These are phyloP conservation scores for Carex scoparia DNA, from an alignment of 176 grass and related monocot species.

Conservation along the genomic window DNA sequence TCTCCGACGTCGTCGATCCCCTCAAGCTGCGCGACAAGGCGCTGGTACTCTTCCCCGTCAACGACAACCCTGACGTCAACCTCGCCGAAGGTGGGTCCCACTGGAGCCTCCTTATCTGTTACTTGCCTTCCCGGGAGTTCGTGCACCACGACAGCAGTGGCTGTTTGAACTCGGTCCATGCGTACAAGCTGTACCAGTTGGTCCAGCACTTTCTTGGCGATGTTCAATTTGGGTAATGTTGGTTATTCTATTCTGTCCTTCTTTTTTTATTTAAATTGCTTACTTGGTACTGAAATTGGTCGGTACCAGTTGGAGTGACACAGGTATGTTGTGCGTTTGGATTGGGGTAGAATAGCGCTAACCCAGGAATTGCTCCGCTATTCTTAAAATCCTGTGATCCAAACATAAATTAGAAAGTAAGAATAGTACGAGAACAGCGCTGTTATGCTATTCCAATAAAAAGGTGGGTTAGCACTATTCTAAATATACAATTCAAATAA, in stretches of 20 bases:
- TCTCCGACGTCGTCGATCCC: constrained; percentile 34
- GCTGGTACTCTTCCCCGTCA: constrained; percentile 58
- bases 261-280: background rate
- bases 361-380: too few species aligned
- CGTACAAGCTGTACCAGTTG: constrained; percentile 23
- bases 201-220: background rate
- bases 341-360: too few species aligned
- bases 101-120: constrained; percentile 49
- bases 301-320: too few species aligned
- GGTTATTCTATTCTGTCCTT: background rate
- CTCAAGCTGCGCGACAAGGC: constrained; percentile 38
- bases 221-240: background rate
- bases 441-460: too few species aligned
- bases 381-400: too few species aligned
- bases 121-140: constrained; percentile 16
- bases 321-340: too few species aligned
- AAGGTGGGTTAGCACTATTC: too few species aligned
- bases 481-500: too few species aligned
- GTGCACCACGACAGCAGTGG: constrained; percentile 69
- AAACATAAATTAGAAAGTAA: too few species aligned
- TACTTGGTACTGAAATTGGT: background rate
- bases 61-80: constrained; percentile 21
- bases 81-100: constrained; percentile 46
- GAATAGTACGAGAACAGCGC: too few species aligned
- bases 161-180: constrained; percentile 37